Conservation (phyloP, 2,329 filamentous ascomycete genomes). For the Zymoseptoria tritici region DNA sequence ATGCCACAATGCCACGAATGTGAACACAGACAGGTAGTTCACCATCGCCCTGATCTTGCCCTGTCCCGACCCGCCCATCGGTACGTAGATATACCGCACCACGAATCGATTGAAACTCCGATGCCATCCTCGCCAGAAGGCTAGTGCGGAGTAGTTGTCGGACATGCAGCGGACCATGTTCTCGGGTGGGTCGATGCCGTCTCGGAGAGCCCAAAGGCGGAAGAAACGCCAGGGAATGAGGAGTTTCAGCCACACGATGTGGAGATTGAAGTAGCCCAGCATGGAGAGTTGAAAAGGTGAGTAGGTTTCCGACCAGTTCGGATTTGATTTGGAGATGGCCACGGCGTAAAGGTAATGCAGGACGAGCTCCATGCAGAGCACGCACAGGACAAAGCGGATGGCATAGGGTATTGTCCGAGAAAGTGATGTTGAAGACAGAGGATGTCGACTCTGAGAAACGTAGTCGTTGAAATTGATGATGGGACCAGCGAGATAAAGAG, state of each 20-base stretch:
- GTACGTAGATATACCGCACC: conserved; percentile 87
- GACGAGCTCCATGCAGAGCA: conserved; percentile 85
- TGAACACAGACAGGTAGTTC: conserved; percentile 83
- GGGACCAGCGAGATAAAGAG: conserved; percentile 84
- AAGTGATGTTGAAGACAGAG: conserved; percentile 58
- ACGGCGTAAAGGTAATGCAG: conserved; percentile 90
- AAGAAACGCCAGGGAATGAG: conserved; percentile 97
- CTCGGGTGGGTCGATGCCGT: conserved; percentile 90
- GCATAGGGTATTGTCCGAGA: conserved; percentile 70
- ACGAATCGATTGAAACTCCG: conserved; percentile 92
- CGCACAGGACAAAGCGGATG: conserved; percentile 68
- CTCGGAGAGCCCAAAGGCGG: conserved; percentile 86
- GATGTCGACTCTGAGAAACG: conserved; percentile 74
- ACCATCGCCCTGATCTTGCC: conserved; percentile 53
- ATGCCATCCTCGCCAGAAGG: conserved; percentile 97
- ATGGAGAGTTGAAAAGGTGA: conserved; percentile 81
- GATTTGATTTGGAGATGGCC: conserved; percentile 75
- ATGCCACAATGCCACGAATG: conserved; percentile 96
- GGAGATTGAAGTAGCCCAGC: conserved; percentile 90
- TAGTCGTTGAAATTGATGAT: conserved; percentile 99
- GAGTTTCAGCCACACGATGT: conserved; percentile 96
- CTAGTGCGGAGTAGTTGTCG: conserved; percentile 83
- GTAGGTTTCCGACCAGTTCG: conserved; percentile 70
- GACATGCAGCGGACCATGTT: conserved; percentile 97
- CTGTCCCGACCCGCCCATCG: conserved; percentile 64